phyloP scores from a whole-genome alignment of 495 filamentous ascomycete genomes.

The Neurospora sp. region DNA sequence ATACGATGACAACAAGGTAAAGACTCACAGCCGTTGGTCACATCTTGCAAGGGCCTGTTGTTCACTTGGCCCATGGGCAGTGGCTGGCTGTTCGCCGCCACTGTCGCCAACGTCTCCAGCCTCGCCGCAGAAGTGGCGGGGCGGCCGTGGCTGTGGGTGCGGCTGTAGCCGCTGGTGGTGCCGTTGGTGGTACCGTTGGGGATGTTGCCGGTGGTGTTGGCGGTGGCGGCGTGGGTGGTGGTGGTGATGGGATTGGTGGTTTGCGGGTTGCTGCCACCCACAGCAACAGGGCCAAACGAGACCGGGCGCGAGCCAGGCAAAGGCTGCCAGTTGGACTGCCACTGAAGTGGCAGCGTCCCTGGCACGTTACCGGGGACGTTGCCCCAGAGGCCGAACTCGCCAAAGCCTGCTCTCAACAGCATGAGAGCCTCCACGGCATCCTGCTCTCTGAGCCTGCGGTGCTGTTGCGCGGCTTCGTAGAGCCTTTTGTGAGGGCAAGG shows the following conservation, averaged over 20 bases:
- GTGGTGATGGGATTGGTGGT: neutral
- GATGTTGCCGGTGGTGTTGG: neutral
- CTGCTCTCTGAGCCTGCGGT: neutral
- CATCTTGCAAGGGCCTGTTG: neutral
- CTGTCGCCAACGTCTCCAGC: neutral
- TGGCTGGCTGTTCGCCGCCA: neutral
- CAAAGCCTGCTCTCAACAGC: neutral
- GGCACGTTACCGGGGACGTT: neutral
- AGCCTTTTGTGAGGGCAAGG: neutral
- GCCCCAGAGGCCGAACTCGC: neutral
- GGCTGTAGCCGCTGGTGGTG: neutral
- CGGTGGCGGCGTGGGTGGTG: neutral
- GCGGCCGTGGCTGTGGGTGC: neutral
- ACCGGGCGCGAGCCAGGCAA: neutral
- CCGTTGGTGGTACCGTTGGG: neutral
- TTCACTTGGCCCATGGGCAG: neutral
- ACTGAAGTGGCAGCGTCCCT: neutral
- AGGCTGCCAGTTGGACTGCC: neutral
- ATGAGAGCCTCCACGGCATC: neutral
- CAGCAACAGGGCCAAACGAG: neutral
- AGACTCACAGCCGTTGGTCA: neutral
- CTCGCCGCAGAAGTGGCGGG: neutral
- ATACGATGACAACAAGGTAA: neutral
- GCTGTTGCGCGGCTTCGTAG: neutral
- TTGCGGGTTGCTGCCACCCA: neutral